Percentiles rank a stretch among this genome's conserved stretches.
Evolutionary conservation across 768 basidiomycete genomes (phyloP).

Genomic region (Calocera cornea): DNA sequence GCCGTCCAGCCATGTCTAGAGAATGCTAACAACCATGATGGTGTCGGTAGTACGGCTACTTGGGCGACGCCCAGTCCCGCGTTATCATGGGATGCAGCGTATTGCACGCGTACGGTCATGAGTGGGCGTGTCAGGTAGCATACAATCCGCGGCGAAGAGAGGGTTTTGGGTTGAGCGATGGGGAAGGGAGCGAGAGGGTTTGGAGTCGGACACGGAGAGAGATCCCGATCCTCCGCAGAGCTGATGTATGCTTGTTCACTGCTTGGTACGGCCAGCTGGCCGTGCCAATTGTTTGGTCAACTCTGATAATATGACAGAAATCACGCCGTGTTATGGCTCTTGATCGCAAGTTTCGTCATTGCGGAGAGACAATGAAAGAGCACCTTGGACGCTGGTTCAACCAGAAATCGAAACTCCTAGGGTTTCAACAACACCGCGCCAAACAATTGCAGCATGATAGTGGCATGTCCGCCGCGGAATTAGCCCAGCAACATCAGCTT

Average conservation of each 20-base stretch:
- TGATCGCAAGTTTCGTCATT: not conserved
- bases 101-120: constrained; percentile 8
- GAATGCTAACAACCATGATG: too few species aligned
- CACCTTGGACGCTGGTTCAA: not conserved
- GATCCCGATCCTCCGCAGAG: constrained; percentile 5
- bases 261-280: too few species aligned
- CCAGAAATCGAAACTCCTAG: not conserved
- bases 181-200: constrained; percentile 11
- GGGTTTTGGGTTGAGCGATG: constrained; percentile 5
- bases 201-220: constrained; percentile 5
- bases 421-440: not conserved
- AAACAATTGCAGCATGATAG: not conserved
- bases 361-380: not conserved
- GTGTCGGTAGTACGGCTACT: not conserved
- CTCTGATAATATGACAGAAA: not conserved
- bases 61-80: not conserved
- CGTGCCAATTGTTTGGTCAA: too few species aligned
- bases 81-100: not conserved
- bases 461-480: too few species aligned
- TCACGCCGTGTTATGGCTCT: not conserved
- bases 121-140: constrained; percentile 8
- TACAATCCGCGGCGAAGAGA: constrained; percentile 1
- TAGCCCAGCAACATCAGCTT: too few species aligned
- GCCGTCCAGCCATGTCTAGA: too few species aligned
- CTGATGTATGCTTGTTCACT: constrained; percentile 10